Evolutionary conservation across 2,329 filamentous ascomycete genomes (phyloP), one percentile per base, ranked within the genome.

Genomic region (Calonectria henricotiae): DNA sequence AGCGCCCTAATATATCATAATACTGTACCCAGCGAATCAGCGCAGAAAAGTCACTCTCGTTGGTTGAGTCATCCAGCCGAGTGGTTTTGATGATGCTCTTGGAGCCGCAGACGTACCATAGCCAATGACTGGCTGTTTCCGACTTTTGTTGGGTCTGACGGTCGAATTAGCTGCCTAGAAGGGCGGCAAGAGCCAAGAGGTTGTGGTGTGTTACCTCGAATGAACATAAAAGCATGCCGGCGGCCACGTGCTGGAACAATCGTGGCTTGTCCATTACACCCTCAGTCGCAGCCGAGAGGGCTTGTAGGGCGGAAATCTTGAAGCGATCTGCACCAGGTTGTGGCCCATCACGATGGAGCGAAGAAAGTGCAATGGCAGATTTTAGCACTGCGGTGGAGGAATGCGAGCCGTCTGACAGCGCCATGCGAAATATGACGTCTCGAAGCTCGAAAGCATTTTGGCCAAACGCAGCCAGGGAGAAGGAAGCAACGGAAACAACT

Each of bases 1-100:
- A 76, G 2, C 67, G 68, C 0, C 67, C 61, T 7, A 74, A 9
- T 0, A 72, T 70, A 7, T 76, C 71, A 15, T 51, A 67, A 1
- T 76, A 76, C 0, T 76, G 71, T 0, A 74, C 62, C 73, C 74
- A 76, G 0, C 74, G 58, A 0, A 76, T 69, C 0, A 76, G 71
- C 1, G 73, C 51, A 0, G 47, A n/a, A 0, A 67, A 44, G 0
- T 76, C 74, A 1, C 41, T 15, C 0, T 68, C 70, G 0, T 11
- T 32, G 2, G 47, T n/a, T 1, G 47, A 37, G 6, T 61, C 66
- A 2, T 76, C 74, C 0, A 76, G 43, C 0, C 55, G 32, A 4
- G 65, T 62, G 11, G 23, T 51, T 25, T 72, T 73, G 3, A 74
- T 68, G 20, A 76, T 67, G 27, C 71, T 63, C 5, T 73, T 67